phyloP scores from a whole-genome alignment of 805 yeast genomes.

The Starmera dryadoides region DNA sequence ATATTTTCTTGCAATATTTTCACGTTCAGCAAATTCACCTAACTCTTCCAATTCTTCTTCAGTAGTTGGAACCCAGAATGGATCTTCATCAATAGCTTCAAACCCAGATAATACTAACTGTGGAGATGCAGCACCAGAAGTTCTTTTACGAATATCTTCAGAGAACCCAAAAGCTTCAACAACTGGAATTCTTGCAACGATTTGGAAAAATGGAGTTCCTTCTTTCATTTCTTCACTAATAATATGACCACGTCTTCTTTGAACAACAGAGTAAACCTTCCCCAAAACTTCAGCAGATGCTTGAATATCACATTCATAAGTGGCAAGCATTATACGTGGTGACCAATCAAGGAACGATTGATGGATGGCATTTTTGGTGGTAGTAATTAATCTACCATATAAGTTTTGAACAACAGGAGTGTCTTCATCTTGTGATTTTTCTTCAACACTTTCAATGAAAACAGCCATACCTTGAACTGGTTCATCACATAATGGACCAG shows the following conservation, averaged over 20 bases:
- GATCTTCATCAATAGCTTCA: conserved; percentile 83
- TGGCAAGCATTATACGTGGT: conserved; percentile 86
- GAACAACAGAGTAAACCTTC: conserved; percentile 90
- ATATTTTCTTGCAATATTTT: conserved; percentile 81
- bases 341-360: conserved; percentile 70
- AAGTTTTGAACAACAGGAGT: conserved; percentile 34
- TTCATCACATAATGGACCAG: conserved; percentile 88
- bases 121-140: conserved; percentile 97
- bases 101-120: conserved; percentile 88
- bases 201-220: conserved; percentile 93
- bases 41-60: conserved; percentile 91
- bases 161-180: conserved; percentile 95
- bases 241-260: conserved; percentile 78
- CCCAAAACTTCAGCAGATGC: conserved; percentile 93
- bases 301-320: conserved; percentile 91
- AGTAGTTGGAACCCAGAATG: conserved; percentile 98
- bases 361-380: conserved; percentile 68
- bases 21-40: conserved; percentile 90
- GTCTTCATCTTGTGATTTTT: conserved; percentile 21
- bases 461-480: conserved; percentile 75
- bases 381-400: conserved; percentile 68
- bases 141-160: conserved; percentile 86
- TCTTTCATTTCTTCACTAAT: conserved; percentile 94
- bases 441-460: conserved; percentile 33
- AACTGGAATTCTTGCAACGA: conserved; percentile 82